Base-by-base conservation (phyloP, 2,329 filamentous ascomycete genomes). In the Alternaria triticimaculans region DNA sequence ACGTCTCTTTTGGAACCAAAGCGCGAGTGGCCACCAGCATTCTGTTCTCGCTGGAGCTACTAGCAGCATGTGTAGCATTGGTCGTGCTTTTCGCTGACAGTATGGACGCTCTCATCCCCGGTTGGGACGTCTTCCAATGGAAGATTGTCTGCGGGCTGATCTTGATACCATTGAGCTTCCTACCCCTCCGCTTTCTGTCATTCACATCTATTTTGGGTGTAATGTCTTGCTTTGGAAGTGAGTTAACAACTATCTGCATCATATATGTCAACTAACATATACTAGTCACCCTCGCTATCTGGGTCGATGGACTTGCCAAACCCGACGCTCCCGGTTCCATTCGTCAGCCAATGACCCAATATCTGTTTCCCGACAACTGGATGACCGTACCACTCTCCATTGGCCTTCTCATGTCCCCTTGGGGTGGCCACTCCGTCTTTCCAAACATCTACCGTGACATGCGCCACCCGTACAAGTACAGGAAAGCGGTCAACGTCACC, bases 21-120 rank as follows among this genome's bases (percentile, higher is more conserved):
- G 95, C 94, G 37, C 90, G 95, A 37, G 84, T 97, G 33, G 87
- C 91, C 28, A 95, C 93, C 8, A 96, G 93, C 65, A 84, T 96
- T 1, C 84, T 98, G 15, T 98, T 98, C 81, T 94, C 90, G 11
- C 78, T 98, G 46, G 95, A 98, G 80, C 86, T 98, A 25, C 81
- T 97, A 30, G 94, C 92, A 8, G 92, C 94, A 21, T 96, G 93
- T 75, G 94, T 98, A 28, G 95, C 95, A 4, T 85, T 97, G 4
- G 88, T 97, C 30, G 92, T 97, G 20, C 87, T 97, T n/a, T 98
- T 98, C 79, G 92, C 93, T n/a, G 96, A 98, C 81, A 96, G 92
- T 48, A 85, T 98, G 71, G 84, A 92, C 72, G 87, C 92, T 14
- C 82, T 98, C 20, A 88, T 97, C 55, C 92, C 93, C 0, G 89